Conservation (phyloP, 148 eudicot species). For the Nepenthes mirabilis region DNA sequence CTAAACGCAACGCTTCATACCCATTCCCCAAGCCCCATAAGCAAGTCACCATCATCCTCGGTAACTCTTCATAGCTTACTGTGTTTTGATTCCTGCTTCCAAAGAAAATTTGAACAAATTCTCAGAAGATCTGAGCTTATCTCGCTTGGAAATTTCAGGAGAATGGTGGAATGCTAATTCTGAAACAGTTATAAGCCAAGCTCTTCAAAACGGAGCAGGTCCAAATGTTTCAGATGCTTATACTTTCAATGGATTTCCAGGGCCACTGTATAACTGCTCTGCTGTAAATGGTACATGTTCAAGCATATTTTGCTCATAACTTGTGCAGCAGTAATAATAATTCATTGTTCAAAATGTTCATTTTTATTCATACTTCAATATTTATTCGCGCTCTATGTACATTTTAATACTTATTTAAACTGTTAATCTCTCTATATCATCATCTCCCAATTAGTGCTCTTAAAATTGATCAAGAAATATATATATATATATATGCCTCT, state of each 20-base stretch:
- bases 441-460: too few species aligned
- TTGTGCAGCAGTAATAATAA: too few species aligned
- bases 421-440: too few species aligned
- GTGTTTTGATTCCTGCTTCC: too few species aligned
- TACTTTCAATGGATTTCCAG: slow-evolving; percentile 45
- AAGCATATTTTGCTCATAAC: too few species aligned
- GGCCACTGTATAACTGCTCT: slow-evolving; percentile 50
- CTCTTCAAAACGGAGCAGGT: slow-evolving; percentile 34
- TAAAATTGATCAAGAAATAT: too few species aligned
- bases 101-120: too few species aligned
- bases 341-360: too few species aligned
- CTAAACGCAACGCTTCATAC: slow-evolving; percentile 31
- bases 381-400: too few species aligned
- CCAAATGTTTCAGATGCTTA: slow-evolving; percentile 50
- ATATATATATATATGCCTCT: too few species aligned
- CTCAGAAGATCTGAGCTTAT: not conserved
- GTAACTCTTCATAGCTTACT: slow-evolving; percentile 4
- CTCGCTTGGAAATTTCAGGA: slow-evolving; percentile 13
- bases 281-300: slow-evolving; percentile 14
- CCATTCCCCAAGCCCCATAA: slow-evolving; percentile 35
- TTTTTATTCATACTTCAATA: too few species aligned
- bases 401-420: too few species aligned
- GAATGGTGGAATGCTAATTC: slow-evolving; percentile 50
- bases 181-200: slow-evolving; percentile 37
- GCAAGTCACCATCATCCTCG: slow-evolving; percentile 36